These are phyloP conservation scores for Singerocomus inundabilis DNA, from an alignment of 1,284 basidiomycete genomes.

Conservation along the genomic window DNA sequence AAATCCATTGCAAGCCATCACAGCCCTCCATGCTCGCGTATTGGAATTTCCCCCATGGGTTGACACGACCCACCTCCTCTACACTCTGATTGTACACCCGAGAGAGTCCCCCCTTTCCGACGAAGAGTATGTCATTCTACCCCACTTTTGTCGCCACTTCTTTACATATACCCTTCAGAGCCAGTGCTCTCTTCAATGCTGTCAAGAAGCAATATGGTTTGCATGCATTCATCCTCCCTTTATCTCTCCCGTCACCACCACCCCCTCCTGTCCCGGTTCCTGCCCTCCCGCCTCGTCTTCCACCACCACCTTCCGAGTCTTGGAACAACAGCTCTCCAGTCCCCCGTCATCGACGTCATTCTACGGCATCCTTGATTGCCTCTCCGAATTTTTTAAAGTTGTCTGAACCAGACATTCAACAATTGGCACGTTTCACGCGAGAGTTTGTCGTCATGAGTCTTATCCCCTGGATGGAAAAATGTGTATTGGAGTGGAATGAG, in stretches of 20 bases:
- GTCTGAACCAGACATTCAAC: conserved; percentile 76
- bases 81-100: conserved; percentile 74
- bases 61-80: conserved; percentile 64
- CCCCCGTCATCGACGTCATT: background rate
- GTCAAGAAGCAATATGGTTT: conserved; percentile 81
- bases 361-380: conserved; percentile 12
- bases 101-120: conserved; percentile 64
- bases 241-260: conserved; percentile 57
- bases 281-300: conserved; percentile 61
- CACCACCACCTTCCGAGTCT: conserved; percentile 44
- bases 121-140: conserved; percentile 62
- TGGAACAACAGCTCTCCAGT: conserved; percentile 27
- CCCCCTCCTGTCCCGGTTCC: conserved; percentile 67
- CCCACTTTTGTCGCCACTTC: background rate
- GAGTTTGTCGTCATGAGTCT: conserved; percentile 92
- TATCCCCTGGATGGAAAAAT: conserved; percentile 95
- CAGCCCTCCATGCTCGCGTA: conserved; percentile 60
- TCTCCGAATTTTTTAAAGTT: conserved; percentile 53
- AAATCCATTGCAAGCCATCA: conserved; percentile 75
- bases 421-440: conserved; percentile 79
- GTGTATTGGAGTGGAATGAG: conserved; percentile 94
- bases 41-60: conserved; percentile 76
- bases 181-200: conserved; percentile 73
- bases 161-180: conserved; percentile 42
- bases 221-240: conserved; percentile 64